Evolutionary conservation across 192 early-diverging fungal genomes (phyloP), one percentile per base, ranked within the genome.

Genomic region (Dissophora ornata): DNA sequence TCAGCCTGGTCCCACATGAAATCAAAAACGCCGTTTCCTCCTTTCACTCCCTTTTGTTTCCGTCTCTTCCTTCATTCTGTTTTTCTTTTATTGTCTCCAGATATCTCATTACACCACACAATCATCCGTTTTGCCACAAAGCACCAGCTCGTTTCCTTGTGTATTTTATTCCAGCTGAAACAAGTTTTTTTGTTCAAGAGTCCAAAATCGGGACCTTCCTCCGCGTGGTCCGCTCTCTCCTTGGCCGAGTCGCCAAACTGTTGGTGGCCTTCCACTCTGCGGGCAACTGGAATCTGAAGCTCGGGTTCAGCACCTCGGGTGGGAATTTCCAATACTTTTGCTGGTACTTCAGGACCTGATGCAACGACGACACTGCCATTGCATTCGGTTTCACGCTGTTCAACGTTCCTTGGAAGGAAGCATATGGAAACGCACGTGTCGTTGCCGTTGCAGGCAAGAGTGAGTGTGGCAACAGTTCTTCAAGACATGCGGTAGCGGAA

Each of bases 271-370:
- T 75, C 83, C 83, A 85, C 21, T 82, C 81, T 3, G 60, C 60
- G 2, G 83, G 83, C 16, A 85, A 52, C 25, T 82, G 79, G 67
- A 85, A 85, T 32, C 81, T 59, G 46, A 79, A 85, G 32, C 66
- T 65, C 9, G 81, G 74, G 18, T 55, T 69, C 34, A 80, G 28
- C 5, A 82, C 45, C 24, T 73, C 62, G 0, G 70, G 57, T 6
- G 81, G 81, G 30, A 85, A 79, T n/a, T 85, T 80, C 84, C 84
- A 85, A 38, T 83, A 78, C 32, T 66, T 64, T 54, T 74, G 71
- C 22, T 85, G 84, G 26, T 81, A 78, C 15, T 81, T 58, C 4
- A 78, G 57, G 4, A 81, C 67, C 38, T 66, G 73, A 21, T 70
- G 69, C 25, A 85, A 50, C 3, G 70, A 78, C 2, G 75, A 77